phyloP scores from a whole-genome alignment of 345 rosid species.

The Eucalyptus cloeziana region DNA sequence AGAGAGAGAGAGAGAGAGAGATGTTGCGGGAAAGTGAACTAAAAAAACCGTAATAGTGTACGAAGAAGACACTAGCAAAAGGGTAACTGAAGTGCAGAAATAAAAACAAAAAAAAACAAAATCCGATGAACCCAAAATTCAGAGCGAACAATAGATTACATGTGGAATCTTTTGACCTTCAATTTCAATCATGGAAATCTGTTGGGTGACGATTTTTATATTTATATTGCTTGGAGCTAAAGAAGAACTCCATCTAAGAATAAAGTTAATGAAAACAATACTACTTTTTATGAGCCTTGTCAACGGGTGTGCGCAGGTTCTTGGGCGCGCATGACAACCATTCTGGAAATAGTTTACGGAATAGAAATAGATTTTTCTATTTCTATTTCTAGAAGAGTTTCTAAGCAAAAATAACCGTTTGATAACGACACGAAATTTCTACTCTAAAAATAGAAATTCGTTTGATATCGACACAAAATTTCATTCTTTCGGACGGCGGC shows the following conservation, averaged over 20 bases:
- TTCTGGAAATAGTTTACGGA: too few relatives aligned
- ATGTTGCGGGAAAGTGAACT: background rate
- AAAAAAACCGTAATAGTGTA: background rate
- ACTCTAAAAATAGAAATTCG: too few relatives aligned
- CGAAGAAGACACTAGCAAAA: background rate
- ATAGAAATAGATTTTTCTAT: too few relatives aligned
- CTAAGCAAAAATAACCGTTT: too few relatives aligned
- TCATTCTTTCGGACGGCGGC: too few relatives aligned
- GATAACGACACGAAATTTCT: too few relatives aligned
- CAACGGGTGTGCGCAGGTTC: background rate
- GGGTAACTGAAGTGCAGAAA: background rate
- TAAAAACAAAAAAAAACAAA: background rate
- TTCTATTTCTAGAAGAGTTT: too few relatives aligned
- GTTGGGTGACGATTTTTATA: background rate
- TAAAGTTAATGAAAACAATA: background rate
- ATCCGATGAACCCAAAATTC: background rate
- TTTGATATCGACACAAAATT: too few relatives aligned
- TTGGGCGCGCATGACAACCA: too few relatives aligned
- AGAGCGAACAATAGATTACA: background rate
- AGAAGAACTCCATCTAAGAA: background rate
- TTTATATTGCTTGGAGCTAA: background rate
- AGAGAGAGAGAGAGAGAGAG: background rate
- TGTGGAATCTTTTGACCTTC: background rate
- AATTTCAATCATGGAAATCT: background rate
- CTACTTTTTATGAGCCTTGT: background rate